A percentile compares a stretch with the other conserved stretches of the same genome.
phyloP scores from a whole-genome alignment of 1,284 basidiomycete species.

The Trametes hirsuta region DNA sequence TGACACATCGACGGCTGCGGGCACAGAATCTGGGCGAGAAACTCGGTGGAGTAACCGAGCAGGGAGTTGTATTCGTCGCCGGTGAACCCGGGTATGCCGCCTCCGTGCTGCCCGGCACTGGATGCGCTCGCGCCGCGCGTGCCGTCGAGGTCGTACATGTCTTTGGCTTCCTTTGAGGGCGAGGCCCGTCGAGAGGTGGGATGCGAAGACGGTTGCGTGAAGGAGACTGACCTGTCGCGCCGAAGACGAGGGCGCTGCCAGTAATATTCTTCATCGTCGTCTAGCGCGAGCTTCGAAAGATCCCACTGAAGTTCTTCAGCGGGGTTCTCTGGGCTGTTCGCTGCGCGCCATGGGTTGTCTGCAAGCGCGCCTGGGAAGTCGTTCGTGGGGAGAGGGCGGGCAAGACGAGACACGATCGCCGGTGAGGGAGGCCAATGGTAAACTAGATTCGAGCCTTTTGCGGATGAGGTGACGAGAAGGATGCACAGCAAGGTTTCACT shows the following conservation, averaged over 20 bases:
- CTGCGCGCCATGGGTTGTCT: constrained; percentile 73
- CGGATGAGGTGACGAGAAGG: constrained; percentile 74
- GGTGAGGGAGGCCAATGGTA: constrained; percentile 78
- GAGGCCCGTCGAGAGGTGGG: constrained; percentile 36
- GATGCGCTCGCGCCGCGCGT: neutral
- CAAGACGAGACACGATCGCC: constrained; percentile 56
- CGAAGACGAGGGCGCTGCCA: constrained; percentile 36
- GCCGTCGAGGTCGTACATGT: constrained; percentile 20
- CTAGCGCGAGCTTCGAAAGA: constrained; percentile 6
- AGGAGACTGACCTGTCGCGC: constrained; percentile 34
- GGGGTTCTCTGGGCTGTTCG: constrained; percentile 42
- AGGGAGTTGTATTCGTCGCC: constrained; percentile 62
- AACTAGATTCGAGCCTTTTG: constrained; percentile 71
- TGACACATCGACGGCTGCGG: constrained; percentile 85
- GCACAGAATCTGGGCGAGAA: constrained; percentile 82
- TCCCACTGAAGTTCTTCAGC: constrained; percentile 19
- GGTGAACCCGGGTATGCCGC: constrained; percentile 24
- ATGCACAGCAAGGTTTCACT: constrained; percentile 71
- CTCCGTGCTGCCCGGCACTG: neutral
- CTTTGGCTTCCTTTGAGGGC: constrained; percentile 32
- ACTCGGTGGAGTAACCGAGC: constrained; percentile 81
- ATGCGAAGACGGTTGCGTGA: constrained; percentile 31
- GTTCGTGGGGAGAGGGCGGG: constrained; percentile 58
- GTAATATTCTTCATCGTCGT: constrained; percentile 31
- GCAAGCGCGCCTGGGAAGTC: constrained; percentile 51